phyloP scores from a whole-genome alignment of 768 basidiomycete genomes.

The Grammothele lineata region DNA sequence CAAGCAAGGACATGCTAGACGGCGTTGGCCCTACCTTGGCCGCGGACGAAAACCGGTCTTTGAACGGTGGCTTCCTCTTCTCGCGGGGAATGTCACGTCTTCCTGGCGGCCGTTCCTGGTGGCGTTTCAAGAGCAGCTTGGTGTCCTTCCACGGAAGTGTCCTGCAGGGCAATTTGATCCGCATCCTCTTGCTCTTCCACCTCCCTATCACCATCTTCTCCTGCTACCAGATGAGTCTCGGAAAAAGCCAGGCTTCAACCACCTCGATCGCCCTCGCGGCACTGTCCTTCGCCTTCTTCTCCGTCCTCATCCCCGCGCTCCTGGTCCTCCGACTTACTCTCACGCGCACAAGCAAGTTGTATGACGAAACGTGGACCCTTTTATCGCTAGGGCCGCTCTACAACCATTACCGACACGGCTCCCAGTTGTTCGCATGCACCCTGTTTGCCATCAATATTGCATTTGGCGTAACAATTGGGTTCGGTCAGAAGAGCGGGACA shows the following conservation, averaged over 20 bases:
- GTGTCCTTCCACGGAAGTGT: slow-evolving; percentile 79
- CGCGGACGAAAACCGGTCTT: slow-evolving; percentile 48
- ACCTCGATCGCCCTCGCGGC: slow-evolving; percentile 75
- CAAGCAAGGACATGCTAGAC: slow-evolving; percentile 52
- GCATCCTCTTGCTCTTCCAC: slow-evolving; percentile 89
- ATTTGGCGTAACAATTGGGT: slow-evolving; percentile 83
- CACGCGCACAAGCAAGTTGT: slow-evolving; percentile 85
- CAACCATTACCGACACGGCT: slow-evolving; percentile 89
- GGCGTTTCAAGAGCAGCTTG: slow-evolving; percentile 56
- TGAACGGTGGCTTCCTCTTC: slow-evolving; percentile 39
- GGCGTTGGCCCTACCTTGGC: slow-evolving; percentile 18
- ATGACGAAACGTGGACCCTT: slow-evolving; percentile 91
- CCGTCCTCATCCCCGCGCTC: slow-evolving; percentile 69
- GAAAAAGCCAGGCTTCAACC: slow-evolving; percentile 44
- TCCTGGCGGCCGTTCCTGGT: slow-evolving; percentile 33
- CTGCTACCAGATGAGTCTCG: slow-evolving; percentile 75
- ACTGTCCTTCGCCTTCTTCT: slow-evolving; percentile 76
- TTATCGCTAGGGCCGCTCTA: slow-evolving; percentile 90
- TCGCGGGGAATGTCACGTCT: slow-evolving; percentile 33
- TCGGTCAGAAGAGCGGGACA: slow-evolving; percentile 85
- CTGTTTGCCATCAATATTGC: slow-evolving; percentile 80
- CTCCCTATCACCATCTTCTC: slow-evolving; percentile 92
- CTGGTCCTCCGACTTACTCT: slow-evolving; percentile 74
- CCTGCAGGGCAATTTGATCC: slow-evolving; percentile 86
- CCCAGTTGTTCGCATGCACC: slow-evolving; percentile 81